Conservation (phyloP, 768 basidiomycete species). For the Trametopsis cervina region DNA sequence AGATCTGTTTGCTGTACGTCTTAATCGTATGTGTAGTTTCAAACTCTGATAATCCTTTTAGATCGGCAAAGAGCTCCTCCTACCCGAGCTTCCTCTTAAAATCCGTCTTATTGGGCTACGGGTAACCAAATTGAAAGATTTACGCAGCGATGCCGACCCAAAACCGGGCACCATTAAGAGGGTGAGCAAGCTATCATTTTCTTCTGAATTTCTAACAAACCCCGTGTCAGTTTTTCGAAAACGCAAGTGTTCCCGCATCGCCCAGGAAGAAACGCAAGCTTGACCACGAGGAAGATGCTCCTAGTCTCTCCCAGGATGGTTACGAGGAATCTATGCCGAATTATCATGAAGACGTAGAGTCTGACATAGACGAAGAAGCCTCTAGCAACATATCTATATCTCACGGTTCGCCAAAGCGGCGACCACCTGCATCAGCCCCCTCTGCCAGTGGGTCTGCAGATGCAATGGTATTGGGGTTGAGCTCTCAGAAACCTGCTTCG, state of each 20-base stretch:
- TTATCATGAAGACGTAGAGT: conserved; percentile 14
- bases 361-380: not conserved
- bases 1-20: conserved; percentile 66
- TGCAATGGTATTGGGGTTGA: not conserved
- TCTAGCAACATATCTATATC: not conserved
- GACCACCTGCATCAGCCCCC: not conserved
- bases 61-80: conserved; percentile 77
- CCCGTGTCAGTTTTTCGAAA: conserved; percentile 51
- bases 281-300: not conserved
- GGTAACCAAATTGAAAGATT: conserved; percentile 84
- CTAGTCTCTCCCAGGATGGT: conserved; percentile 16
- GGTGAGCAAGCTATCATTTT: conserved; percentile 32
- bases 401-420: not conserved
- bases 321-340: conserved; percentile 23
- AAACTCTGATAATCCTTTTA: conserved; percentile 21
- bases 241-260: conserved; percentile 15
- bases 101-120: conserved; percentile 85
- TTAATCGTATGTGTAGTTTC: not conserved
- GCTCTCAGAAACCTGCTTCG: not conserved
- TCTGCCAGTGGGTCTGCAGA: not conserved
- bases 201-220: not conserved
- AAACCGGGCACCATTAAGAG: conserved; percentile 59
- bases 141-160: conserved; percentile 38
- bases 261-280: conserved; percentile 18
- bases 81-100: conserved; percentile 71